Percentiles rank a stretch among this genome's conserved stretches.
These are phyloP conservation scores for Camellia japonica DNA, from an alignment of 148 eudicot species.

Conservation along the genomic window DNA sequence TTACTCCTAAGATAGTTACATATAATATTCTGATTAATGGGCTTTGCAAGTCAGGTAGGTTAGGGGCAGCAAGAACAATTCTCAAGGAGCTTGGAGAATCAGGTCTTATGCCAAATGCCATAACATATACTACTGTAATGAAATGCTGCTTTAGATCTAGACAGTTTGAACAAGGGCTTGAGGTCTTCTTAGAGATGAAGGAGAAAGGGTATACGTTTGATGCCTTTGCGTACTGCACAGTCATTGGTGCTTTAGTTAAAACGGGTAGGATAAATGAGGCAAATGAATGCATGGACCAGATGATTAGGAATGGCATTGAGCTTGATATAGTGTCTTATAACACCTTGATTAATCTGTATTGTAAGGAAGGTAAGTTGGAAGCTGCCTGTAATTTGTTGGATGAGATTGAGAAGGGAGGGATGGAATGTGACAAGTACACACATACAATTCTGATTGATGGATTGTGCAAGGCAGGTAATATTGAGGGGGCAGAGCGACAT, in stretches of 20 bases:
- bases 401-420: slow-evolving; percentile 55
- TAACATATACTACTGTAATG: slow-evolving; percentile 82
- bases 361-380: slow-evolving; percentile 62
- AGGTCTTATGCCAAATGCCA: slow-evolving; percentile 55
- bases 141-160: slow-evolving; percentile 68
- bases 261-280: slow-evolving; percentile 58
- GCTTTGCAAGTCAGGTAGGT: slow-evolving; percentile 61
- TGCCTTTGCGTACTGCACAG: slow-evolving; percentile 83
- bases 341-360: slow-evolving; percentile 67
- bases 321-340: slow-evolving; percentile 69
- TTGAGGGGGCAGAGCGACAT: slow-evolving; percentile 58
- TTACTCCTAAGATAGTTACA: slow-evolving; percentile 54
- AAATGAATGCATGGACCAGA: slow-evolving; percentile 44
- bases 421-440: slow-evolving; percentile 65
- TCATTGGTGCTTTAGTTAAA: slow-evolving; percentile 66
- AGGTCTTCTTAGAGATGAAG: slow-evolving; percentile 75
- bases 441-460: slow-evolving; percentile 84
- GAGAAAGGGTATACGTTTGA: slow-evolving; percentile 76
- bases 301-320: slow-evolving; percentile 62
- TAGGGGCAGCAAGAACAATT: slow-evolving; percentile 47
- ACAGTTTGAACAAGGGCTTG: slow-evolving; percentile 58
- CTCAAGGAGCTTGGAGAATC: slow-evolving; percentile 59
- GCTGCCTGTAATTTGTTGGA: slow-evolving; percentile 54
- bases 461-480: slow-evolving; percentile 72
- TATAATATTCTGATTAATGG: slow-evolving; percentile 81